Evolutionary conservation across 495 filamentous ascomycete species (phyloP), one percentile per base, ranked within the genome.

Genomic region (Penicillium antarcticum): DNA sequence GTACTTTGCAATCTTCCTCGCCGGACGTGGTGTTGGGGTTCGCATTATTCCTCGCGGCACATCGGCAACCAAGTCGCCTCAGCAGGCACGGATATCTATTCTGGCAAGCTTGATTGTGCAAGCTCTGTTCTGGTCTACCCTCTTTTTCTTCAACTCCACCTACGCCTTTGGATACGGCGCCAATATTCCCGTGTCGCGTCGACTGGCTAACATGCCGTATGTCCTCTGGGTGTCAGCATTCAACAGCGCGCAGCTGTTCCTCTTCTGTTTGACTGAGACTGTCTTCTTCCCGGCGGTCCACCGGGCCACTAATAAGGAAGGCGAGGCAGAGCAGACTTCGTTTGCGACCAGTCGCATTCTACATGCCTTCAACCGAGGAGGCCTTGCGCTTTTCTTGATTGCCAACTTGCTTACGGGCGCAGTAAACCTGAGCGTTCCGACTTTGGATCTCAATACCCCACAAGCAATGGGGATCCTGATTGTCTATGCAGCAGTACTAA

Each of bases 1-100:
- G 2, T 99, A 97, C 66, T 78, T 99, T 14, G 87, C 95, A 13
- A 96, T 99, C 42, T 99, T 97, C 68, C 77, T 98, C 12, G 84
- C 89, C 3, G 94, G 94, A 5, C 91, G 94, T 64, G 86, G 86
- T 31, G 77, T 83, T 23, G 94, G 94, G 34, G 84, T 88, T 69
- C 78, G 85, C 34, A 79, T 91, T 32, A 81, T 98, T 11, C 87
- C 89, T 0, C 76, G 87, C 35, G 73, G 62, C 37, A 69, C 75
- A 18, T 62, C 65, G 55, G 24, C 56, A 31, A 67, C 54, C 60
- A 71, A 52, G 46, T 67, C 42, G 21, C 80, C 60, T 0, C 61
- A 71, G 41, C 68, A 74, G 26, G 68, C 65, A 24, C 69, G 76
- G 10, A 80, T 70, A 24, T 70, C 72, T 9, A 78, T 91, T 7